phyloP scores from a whole-genome alignment of 352 stramenopile species.

The Phytophthora chlamydospora region DNA sequence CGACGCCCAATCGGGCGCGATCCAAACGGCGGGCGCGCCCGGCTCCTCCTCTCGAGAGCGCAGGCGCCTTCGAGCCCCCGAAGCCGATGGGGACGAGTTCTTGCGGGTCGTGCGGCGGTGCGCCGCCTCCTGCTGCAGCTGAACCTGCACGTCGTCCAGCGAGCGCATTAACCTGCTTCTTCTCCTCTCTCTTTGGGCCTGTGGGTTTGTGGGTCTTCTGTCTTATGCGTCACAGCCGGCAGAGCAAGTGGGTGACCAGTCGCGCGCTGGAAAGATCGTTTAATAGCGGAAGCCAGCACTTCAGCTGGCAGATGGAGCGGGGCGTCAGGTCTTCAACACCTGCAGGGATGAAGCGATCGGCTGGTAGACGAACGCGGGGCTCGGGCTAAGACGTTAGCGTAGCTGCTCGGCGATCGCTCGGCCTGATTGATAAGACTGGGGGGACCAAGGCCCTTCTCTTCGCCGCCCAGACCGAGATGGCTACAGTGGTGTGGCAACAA shows the following conservation, averaged over 20 bases:
- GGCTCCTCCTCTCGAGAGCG: constrained; percentile 25
- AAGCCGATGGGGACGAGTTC: constrained; percentile 9
- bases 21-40: constrained; percentile 70
- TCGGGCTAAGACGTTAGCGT: too few species aligned
- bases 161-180: constrained; percentile 8
- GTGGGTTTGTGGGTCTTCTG: constrained; percentile 1
- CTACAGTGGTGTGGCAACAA: too few species aligned
- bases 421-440: too few species aligned
- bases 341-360: background rate
- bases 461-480: too few species aligned
- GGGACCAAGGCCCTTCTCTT: too few species aligned
- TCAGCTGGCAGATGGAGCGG: background rate
- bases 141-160: constrained; percentile 21
- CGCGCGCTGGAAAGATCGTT: constrained; percentile 31
- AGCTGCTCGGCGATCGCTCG: too few species aligned
- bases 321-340: background rate
- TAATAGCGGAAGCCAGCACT: constrained; percentile 10
- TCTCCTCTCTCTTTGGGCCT: background rate
- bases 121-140: constrained; percentile 8
- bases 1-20: constrained; percentile 68
- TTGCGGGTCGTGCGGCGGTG: constrained; percentile 4
- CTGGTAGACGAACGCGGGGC: too few species aligned
- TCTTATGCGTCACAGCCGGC: background rate
- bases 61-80: constrained; percentile 13
- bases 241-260: constrained; percentile 23